phyloP scores from a whole-genome alignment of 805 yeast genomes.

The Yarrowia deformans region DNA sequence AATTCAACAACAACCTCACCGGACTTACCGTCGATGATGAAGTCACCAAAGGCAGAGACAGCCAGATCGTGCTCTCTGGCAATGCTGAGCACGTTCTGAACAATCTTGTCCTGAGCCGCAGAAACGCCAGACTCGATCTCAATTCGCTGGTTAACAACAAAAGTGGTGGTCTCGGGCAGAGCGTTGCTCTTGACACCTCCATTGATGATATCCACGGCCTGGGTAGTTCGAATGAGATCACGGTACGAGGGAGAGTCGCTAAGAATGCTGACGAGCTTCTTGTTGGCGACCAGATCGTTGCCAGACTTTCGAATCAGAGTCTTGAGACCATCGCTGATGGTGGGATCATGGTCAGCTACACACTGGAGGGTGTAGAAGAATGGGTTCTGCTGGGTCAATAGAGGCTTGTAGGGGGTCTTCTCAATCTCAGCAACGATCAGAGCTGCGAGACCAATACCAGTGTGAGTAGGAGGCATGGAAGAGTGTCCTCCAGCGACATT shows the following conservation, averaged over 20 bases:
- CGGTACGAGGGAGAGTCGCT: slow-evolving; percentile 6
- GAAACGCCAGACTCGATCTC: slow-evolving; percentile 61
- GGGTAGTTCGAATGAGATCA: slow-evolving; percentile 62
- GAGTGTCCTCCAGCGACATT: slow-evolving; percentile 81
- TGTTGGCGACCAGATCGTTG: slow-evolving; percentile 43
- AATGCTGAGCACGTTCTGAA: slow-evolving; percentile 51
- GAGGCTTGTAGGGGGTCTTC: slow-evolving; percentile 59
- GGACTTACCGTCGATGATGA: slow-evolving; percentile 47
- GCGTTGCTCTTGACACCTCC: slow-evolving; percentile 84
- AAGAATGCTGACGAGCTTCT: slow-evolving; percentile 37
- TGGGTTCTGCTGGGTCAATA: slow-evolving; percentile 65
- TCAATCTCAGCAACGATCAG: slow-evolving; percentile 66
- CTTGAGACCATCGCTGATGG: slow-evolving; percentile 47
- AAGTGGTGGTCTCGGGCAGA: slow-evolving; percentile 67
- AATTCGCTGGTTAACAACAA: slow-evolving; percentile 69
- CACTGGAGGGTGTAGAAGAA: slow-evolving; percentile 65
- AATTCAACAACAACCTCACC: slow-evolving; percentile 26
- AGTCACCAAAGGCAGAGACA: slow-evolving; percentile 51
- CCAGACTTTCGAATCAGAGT: slow-evolving; percentile 40
- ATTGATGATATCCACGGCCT: slow-evolving; percentile 67
- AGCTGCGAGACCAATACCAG: slow-evolving; percentile 76
- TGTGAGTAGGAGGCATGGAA: slow-evolving; percentile 81
- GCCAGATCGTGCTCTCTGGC: slow-evolving; percentile 61
- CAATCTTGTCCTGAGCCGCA: slow-evolving; percentile 54
- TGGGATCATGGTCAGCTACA: slow-evolving; percentile 60